Evolutionary conservation across 305 asterid genomes (phyloP).

Genomic region (Ruellia speciosa): DNA sequence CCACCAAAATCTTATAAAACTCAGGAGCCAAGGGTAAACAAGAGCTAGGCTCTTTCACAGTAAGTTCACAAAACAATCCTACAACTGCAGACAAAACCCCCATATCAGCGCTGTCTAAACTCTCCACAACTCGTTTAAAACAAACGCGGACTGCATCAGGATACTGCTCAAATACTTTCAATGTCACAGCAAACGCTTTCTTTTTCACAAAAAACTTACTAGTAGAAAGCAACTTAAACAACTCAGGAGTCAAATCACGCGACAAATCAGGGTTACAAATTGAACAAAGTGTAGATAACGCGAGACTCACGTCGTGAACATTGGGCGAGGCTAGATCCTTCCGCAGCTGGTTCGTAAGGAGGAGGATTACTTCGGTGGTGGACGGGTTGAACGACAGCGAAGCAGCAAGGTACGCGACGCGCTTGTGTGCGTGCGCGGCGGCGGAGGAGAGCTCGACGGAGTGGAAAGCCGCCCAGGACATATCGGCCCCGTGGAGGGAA

Average conservation of each 20-base stretch:
- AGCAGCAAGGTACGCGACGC: conserved; percentile 70
- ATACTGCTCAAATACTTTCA: conserved; percentile 62
- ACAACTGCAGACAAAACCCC: conserved; percentile 66
- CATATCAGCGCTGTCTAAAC: conserved; percentile 59
- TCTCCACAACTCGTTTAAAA: conserved; percentile 78
- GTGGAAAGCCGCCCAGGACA: conserved; percentile 85
- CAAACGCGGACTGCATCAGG: conserved; percentile 91
- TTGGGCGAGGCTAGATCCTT: conserved; percentile 71
- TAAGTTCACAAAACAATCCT: conserved; percentile 83
- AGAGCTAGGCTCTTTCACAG: conserved; percentile 61
- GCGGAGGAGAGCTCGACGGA: conserved; percentile 83
- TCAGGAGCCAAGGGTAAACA: conserved; percentile 94
- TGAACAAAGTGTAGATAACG: conserved; percentile 54
- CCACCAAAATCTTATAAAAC: conserved; percentile 70
- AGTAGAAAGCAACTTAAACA: conserved; percentile 58
- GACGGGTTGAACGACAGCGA: conserved; percentile 65
- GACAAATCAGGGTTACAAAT: conserved; percentile 74
- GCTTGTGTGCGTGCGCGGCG: conserved; percentile 49
- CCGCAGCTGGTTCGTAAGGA: conserved; percentile 87
- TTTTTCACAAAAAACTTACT: conserved; percentile 44
- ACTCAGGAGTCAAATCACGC: conserved; percentile 75
- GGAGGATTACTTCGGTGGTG: conserved; percentile 79
- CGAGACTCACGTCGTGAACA: conserved; percentile 68
- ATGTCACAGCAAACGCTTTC: conserved; percentile 54
- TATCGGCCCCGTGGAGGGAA: conserved; percentile 64